Conservation (phyloP, 805 yeast genomes). For the Grigorovia humatica region DNA sequence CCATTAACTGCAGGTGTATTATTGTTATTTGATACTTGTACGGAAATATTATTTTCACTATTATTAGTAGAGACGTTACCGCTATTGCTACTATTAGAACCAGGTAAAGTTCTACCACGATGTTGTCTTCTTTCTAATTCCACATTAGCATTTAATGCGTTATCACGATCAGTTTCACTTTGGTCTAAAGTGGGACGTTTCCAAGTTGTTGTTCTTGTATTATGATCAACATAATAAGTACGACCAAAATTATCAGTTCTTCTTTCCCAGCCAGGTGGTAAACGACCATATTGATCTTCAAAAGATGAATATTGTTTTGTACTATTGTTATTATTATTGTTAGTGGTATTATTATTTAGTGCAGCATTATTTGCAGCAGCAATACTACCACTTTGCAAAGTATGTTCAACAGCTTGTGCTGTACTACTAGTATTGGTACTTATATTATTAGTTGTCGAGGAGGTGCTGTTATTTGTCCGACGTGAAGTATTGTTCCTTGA, state of each 20-base stretch:
- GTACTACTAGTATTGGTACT: conserved; percentile 1
- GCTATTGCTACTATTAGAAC: conserved; percentile 30
- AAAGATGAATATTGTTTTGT: conserved; percentile 75
- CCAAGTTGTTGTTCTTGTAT: conserved; percentile 98
- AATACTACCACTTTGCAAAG: conserved; percentile 19
- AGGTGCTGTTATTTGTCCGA: not conserved
- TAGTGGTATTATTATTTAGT: conserved; percentile 6
- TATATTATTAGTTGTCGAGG: too few relatives aligned
- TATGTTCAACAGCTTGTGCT: conserved; percentile 24
- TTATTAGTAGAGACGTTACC: conserved; percentile 10
- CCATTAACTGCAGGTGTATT: conserved; percentile 37
- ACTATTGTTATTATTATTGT: conserved; percentile 8
- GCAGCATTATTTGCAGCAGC: conserved; percentile 13
- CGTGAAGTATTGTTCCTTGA: conserved; percentile 6
- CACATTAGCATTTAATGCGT: conserved; percentile 54
- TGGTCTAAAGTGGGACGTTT: conserved; percentile 84
- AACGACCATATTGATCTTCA: conserved; percentile 92
- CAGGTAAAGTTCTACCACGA: conserved; percentile 83
- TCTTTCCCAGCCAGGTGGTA: conserved; percentile 99
- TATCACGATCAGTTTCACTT: conserved; percentile 53
- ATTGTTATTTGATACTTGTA: conserved; percentile 40
- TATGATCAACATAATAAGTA: conserved; percentile 96
- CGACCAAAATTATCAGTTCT: conserved; percentile 96
- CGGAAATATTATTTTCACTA: conserved; percentile 17
- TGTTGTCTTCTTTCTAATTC: conserved; percentile 88